Percentiles rank a stretch among this genome's conserved stretches.
Conservation (phyloP, 345 rosid genomes). For the Rhizophora mangle region DNA sequence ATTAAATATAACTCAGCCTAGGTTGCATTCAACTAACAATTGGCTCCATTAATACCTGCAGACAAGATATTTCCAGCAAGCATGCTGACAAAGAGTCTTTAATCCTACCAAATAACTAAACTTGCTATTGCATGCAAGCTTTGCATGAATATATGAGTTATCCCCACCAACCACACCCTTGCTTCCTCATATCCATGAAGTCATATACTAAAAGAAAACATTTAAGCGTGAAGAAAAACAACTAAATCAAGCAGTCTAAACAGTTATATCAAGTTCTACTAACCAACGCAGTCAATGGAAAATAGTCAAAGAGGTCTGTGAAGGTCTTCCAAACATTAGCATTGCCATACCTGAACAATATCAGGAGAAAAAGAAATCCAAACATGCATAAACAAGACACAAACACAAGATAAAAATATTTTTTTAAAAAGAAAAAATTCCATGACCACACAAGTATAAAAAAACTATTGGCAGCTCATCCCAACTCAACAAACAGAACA, state of each 20-base stretch:
- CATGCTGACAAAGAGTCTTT: not conserved
- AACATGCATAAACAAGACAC: not conserved
- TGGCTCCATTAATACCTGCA: too few species aligned
- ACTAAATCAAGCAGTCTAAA: not conserved
- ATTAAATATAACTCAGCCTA: too few species aligned
- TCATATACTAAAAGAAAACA: too few species aligned
- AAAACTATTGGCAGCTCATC: not conserved
- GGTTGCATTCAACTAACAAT: too few species aligned
- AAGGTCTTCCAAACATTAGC: constrained; percentile 90
- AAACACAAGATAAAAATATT: not conserved
- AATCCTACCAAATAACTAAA: not conserved
- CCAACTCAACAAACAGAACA: not conserved
- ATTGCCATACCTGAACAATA: constrained; percentile 71
- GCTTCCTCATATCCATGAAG: too few species aligned
- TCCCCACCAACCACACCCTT: too few species aligned
- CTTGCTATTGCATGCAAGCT: not conserved
- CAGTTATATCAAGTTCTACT: constrained; percentile 25
- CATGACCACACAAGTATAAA: not conserved
- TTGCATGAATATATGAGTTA: not conserved
- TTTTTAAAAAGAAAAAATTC: not conserved
- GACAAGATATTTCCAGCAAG: not conserved
- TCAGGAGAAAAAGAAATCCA: not conserved
- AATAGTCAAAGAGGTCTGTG: constrained; percentile 91
- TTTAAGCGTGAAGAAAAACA: not conserved
- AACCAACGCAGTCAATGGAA: constrained; percentile 95